These are phyloP conservation scores for Galeopsis tetrahit DNA, from an alignment of 257 asterid species.

Conservation along the genomic window DNA sequence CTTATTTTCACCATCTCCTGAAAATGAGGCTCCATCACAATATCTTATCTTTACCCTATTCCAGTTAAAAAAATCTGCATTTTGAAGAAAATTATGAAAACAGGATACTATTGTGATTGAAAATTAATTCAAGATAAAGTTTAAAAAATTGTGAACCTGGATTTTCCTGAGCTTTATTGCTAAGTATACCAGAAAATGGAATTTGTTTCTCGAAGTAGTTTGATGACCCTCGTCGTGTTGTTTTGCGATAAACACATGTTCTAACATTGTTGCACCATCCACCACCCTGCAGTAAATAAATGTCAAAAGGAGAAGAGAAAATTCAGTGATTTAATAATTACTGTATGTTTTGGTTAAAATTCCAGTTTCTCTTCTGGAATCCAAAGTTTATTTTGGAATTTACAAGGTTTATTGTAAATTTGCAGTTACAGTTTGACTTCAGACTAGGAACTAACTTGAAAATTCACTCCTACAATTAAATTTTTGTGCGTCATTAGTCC, in stretches of 20 bases:
- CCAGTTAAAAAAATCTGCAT: slow-evolving; percentile 74
- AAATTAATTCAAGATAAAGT: not conserved
- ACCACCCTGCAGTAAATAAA: slow-evolving; percentile 68
- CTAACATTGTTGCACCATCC: slow-evolving; percentile 84
- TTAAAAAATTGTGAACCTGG: slow-evolving; percentile 46
- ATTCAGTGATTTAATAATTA: not conserved
- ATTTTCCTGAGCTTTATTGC: slow-evolving; percentile 64
- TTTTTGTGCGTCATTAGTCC: too few relatives aligned
- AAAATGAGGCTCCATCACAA: slow-evolving; percentile 76
- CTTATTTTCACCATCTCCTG: slow-evolving; percentile 64
- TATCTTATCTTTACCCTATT: slow-evolving; percentile 67
- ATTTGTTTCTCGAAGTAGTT: slow-evolving; percentile 49
- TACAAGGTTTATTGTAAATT: too few relatives aligned
- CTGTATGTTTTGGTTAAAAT: too few relatives aligned
- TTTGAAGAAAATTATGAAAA: slow-evolving; percentile 13
- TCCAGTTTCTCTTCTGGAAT: too few relatives aligned
- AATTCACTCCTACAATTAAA: too few relatives aligned
- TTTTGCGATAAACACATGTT: slow-evolving; percentile 56
- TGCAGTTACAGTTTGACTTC: too few relatives aligned
- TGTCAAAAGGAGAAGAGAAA: not conserved
- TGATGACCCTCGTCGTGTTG: slow-evolving; percentile 62
- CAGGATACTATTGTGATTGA: not conserved
- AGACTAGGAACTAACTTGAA: too few relatives aligned
- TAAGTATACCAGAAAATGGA: slow-evolving; percentile 62
- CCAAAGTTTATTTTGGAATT: too few relatives aligned